These are phyloP conservation scores for Sugiyamaella floridensis DNA, from an alignment of 805 yeast genomes.

Conservation along the genomic window DNA sequence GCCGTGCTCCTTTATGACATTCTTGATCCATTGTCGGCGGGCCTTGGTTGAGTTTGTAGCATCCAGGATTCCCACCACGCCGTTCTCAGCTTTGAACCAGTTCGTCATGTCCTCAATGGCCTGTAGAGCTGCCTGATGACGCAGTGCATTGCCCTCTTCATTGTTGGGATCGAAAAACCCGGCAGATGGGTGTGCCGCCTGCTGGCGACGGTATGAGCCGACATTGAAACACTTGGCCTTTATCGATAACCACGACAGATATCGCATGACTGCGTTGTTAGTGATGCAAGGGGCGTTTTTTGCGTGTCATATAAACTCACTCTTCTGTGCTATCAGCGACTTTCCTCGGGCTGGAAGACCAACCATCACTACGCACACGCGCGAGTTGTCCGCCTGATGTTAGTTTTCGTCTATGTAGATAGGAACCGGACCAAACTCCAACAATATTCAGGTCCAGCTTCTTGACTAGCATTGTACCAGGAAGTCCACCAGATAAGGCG, in stretches of 20 bases:
- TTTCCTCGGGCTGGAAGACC: conserved; percentile 67
- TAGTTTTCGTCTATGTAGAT: no score
- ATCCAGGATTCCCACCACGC: conserved; percentile 88
- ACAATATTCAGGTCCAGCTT: background rate
- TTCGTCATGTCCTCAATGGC: conserved; percentile 76
- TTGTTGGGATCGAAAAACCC: conserved; percentile 70
- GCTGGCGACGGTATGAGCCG: conserved; percentile 71
- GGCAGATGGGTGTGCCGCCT: conserved; percentile 59
- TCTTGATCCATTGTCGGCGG: conserved; percentile 58
- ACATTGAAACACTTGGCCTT: conserved; percentile 84
- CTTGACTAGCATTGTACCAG: no score
- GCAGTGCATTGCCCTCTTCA: conserved; percentile 51
- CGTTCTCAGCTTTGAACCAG: conserved; percentile 77
- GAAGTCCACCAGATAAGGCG: no score
- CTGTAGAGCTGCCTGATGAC: conserved; percentile 60
- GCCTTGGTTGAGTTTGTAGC: conserved; percentile 82
- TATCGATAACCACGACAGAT: conserved; percentile 86
- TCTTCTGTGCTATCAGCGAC: conserved; percentile 88
- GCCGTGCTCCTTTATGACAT: conserved; percentile 37
- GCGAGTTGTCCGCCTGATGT: conserved; percentile 8
- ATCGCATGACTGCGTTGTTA: conserved; percentile 59
- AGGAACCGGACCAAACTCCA: background rate
- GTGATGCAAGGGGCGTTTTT: background rate
- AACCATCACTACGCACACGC: conserved; percentile 25
- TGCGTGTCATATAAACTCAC: conserved; percentile 20